Base-by-base conservation (phyloP, 2,329 filamentous ascomycete species). In the Hansfordia pulvinata region DNA sequence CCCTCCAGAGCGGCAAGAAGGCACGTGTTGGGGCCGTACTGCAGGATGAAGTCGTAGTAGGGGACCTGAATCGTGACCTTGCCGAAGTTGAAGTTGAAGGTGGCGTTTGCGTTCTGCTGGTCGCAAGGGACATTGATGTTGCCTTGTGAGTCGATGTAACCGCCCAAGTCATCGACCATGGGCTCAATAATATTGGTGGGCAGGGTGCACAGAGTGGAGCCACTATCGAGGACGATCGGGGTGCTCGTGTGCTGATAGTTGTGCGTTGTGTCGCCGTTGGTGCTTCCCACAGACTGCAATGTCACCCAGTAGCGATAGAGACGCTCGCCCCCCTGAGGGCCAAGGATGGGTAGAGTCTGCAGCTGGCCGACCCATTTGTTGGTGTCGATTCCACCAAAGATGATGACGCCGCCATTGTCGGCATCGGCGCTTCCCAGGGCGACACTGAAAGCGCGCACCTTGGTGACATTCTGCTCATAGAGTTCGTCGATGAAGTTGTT, bases 161-260 rank as follows among this genome's bases (percentile, higher is more conserved):
- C 60, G 28, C 56, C 58, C 6, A 71, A 32, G 38, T 56, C 43
- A 27, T 47, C 30, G 41, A 53, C 56, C 18, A 74, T 51, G 17
- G 47, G 37, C 16, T 50, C 35, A 31, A 69, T 62, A 31, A 79
- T 48, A 17, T 54, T 42, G 32, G 67, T 53, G 3, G 78, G 78
- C 3, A 84, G 60, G 34, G 76, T 70, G 46, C 68, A 76, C 29
- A 80, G 54, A 21, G 70, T 77, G 34, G 35, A 40, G 13, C 38
- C 37, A 3, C 38, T 37, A 19, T 42, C 37, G 15, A 42, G 9
- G 9, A 31, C 19, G 13, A 43, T 41, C 8, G 53, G 33, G 12
- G 46, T 31, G 16, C 50, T 50, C 9, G 29, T 34, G 31, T 40
- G 24, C 20, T 32, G 13, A 31, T 41, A 41, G 6, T 33, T 38